Percentiles rank a stretch among this genome's conserved stretches.
These are phyloP conservation scores for Pichia sp. DNA, from an alignment of 1,139 yeast genomes.

Conservation along the genomic window DNA sequence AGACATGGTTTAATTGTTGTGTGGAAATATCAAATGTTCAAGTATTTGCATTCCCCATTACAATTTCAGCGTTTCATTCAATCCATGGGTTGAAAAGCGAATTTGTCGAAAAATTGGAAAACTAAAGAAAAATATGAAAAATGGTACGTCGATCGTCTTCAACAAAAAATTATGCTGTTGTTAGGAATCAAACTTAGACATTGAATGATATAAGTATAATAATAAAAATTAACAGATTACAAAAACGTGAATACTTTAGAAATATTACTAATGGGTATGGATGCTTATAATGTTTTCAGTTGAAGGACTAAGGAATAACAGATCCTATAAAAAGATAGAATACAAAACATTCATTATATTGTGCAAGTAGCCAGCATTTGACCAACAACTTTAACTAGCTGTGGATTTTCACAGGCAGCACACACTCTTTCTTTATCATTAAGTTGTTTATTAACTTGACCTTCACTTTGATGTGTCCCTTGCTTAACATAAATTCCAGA, in stretches of 20 bases:
- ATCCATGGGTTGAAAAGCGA: not conserved
- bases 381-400: constrained; percentile 76
- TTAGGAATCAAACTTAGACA: too few relatives aligned
- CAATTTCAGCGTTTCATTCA: not conserved
- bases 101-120: not conserved
- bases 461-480: constrained; percentile 93
- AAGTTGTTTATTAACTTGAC: constrained; percentile 91
- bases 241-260: too few relatives aligned
- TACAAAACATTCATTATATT: not conserved
- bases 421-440: constrained; percentile 97
- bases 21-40: not conserved
- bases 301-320: too few relatives aligned
- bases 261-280: too few relatives aligned
- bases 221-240: too few relatives aligned
- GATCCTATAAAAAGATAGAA: too few relatives aligned
- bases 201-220: too few relatives aligned
- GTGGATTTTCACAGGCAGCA: constrained; percentile 97
- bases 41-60: not conserved
- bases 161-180: too few relatives aligned
- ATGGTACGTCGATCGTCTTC: not conserved
- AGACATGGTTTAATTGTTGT: constrained; percentile 1
- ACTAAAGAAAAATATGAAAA: too few relatives aligned
- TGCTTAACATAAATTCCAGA: constrained; percentile 74
- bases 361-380: constrained; percentile 86
- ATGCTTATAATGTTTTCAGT: too few relatives aligned